phyloP scores from a whole-genome alignment of 2,329 filamentous ascomycete species.

The Chrysoporthe cubensis region DNA sequence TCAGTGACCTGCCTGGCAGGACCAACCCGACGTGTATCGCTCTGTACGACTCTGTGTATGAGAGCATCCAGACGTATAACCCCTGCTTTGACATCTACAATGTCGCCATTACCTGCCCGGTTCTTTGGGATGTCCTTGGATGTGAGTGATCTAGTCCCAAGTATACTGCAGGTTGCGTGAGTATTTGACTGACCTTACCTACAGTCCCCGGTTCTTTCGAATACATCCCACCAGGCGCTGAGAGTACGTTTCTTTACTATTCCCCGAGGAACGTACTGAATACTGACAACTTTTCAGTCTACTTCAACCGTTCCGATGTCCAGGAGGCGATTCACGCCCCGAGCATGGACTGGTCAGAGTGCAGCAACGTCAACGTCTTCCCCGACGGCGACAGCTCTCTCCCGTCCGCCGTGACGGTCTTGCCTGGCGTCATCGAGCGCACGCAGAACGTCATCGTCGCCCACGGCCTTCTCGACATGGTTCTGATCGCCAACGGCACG shows the following conservation, averaged over 20 bases:
- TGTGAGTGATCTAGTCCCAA: slow-evolving; percentile 35
- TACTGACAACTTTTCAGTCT: slow-evolving; percentile 46
- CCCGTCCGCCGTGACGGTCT: slow-evolving; percentile 32
- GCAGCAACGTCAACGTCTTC: slow-evolving; percentile 48
- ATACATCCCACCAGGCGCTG: slow-evolving; percentile 65
- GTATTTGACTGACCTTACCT: slow-evolving; percentile 12
- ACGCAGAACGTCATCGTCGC: slow-evolving; percentile 72
- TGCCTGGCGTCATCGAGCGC: slow-evolving; percentile 71
- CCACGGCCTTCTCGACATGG: slow-evolving; percentile 70
- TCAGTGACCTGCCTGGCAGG: slow-evolving; percentile 40
- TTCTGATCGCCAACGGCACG: slow-evolving; percentile 68
- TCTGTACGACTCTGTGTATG: slow-evolving; percentile 59
- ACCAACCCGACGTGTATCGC: slow-evolving; percentile 55
- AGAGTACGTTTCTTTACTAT: slow-evolving; percentile 29
- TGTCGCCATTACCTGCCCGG: slow-evolving; percentile 71
- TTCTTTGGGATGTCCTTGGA: slow-evolving; percentile 70
- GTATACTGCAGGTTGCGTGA: neutral
- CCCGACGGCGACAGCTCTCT: slow-evolving; percentile 35
- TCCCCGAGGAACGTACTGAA: neutral
- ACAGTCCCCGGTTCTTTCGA: slow-evolving; percentile 61
- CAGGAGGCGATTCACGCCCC: slow-evolving; percentile 49
- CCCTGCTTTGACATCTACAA: slow-evolving; percentile 83
- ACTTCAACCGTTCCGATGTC: slow-evolving; percentile 74
- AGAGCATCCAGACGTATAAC: slow-evolving; percentile 62
- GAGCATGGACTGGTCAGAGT: slow-evolving; percentile 57